phyloP scores from a whole-genome alignment of 352 stramenopile species.

The Plasmopara viticola region DNA sequence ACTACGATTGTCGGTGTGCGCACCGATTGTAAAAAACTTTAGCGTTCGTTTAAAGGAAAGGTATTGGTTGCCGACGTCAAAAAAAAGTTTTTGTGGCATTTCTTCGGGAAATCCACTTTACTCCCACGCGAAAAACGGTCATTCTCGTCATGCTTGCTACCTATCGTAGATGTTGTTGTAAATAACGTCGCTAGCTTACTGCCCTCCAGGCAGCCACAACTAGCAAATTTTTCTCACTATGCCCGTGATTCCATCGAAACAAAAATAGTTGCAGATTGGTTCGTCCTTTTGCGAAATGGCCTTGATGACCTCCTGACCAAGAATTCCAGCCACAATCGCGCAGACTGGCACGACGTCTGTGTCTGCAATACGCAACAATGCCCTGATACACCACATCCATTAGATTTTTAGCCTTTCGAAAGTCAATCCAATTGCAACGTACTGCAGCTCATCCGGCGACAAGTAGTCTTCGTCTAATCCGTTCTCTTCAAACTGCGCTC shows the following conservation, averaged over 20 bases:
- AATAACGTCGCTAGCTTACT: too few species aligned
- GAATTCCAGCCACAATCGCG: slow-evolving; percentile 93
- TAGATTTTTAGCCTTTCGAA: neutral
- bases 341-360: slow-evolving; percentile 88
- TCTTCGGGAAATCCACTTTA: too few species aligned
- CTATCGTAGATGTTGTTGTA: too few species aligned
- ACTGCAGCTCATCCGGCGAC: slow-evolving; percentile 43
- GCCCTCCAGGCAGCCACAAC: neutral
- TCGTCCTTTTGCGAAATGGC: slow-evolving; percentile 95
- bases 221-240: slow-evolving; percentile 58
- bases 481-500: slow-evolving; percentile 38
- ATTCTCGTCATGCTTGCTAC: too few species aligned
- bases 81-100: too few species aligned
- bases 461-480: slow-evolving; percentile 64
- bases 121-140: too few species aligned
- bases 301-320: slow-evolving; percentile 98
- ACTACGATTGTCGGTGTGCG: too few species aligned
- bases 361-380: slow-evolving; percentile 35
- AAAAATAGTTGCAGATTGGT: slow-evolving; percentile 94
- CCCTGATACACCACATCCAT: slow-evolving; percentile 12
- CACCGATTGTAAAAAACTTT: too few species aligned
- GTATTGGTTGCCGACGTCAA: too few species aligned
- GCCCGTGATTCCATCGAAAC: slow-evolving; percentile 82
- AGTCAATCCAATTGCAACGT: slow-evolving; percentile 2
- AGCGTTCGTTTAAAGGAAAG: too few species aligned